Base-by-base conservation (phyloP, 768 basidiomycete genomes). In the Leucocoprinus sp. region DNA sequence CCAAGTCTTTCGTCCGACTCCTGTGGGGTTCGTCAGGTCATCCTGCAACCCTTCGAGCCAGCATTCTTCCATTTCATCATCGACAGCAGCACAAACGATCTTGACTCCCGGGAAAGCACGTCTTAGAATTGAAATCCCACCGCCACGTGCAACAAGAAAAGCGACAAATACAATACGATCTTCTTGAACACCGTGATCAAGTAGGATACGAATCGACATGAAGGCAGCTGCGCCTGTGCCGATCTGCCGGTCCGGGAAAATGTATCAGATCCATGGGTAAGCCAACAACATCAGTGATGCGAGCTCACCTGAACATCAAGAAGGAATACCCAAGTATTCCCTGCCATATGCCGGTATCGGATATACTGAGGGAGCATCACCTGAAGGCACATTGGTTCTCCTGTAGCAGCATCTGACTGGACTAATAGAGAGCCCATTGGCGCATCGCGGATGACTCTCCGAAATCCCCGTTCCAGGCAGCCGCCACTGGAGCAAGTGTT, bases 191-290 rank as follows among this genome's bases (percentile, higher is more conserved):
- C 95, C 92, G 54, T 99, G 95, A 59, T 99, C 95, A 14, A 98
- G 73, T 8, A 97, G 68, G 8, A 95, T 77, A 22, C 95, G 84
- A 50, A 99, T 88, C 0, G 93, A 84, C 95, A 98, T 97, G 61
- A 97, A 87, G 15, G 84, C 83, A 3, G 89, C 80, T 0, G 93
- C 93, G 4, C 84, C 95, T 0, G 95, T 97, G 5, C 90, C 92
- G 60, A 98, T 91, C 83, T 95, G 52, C 14, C 27, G 35, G 11
- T 15, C 14, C 12, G 39, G 4, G 27, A n/a, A 34, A 24, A 14
- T 8, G 34, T 24, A 31, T 9, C 11, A 43, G 14, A 28, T n/a
- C 27, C 1, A 27, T 5, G 36, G 12, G 19, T 17, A 19, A 17
- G 17, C 9, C 9, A 26, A 12, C 37, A 11, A 43, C n/a, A 23